phyloP scores from a whole-genome alignment of 352 stramenopile species.

The Phytophthora europaea region DNA sequence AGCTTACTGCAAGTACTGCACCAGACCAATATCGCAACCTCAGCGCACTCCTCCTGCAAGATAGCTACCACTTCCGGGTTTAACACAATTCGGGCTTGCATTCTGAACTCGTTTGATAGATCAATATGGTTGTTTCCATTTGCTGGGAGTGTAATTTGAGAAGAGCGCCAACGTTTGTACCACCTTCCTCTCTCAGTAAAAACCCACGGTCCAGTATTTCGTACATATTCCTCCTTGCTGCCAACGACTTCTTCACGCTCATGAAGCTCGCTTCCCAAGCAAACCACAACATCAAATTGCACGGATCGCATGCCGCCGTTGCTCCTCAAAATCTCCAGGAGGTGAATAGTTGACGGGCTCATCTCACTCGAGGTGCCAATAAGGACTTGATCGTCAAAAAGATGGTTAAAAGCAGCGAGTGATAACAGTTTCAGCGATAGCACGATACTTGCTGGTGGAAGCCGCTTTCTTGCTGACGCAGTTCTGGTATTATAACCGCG shows the following conservation, averaged over 20 bases:
- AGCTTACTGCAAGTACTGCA: slow-evolving; percentile 9
- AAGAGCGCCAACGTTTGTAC: slow-evolving; percentile 19
- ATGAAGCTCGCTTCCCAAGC: slow-evolving; percentile 15
- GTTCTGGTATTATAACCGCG: background rate
- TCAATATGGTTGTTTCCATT: background rate
- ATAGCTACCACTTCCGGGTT: slow-evolving; percentile 27
- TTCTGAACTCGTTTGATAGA: background rate
- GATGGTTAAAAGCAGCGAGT: background rate
- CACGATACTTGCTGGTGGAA: background rate
- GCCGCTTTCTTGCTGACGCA: background rate
- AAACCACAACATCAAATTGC: slow-evolving; percentile 5
- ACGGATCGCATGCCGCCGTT: background rate
- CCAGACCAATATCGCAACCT: slow-evolving; percentile 21
- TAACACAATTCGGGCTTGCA: slow-evolving; percentile 18
- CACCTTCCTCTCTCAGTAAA: slow-evolving; percentile 1
- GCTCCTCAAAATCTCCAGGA: slow-evolving; percentile 1
- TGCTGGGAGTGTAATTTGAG: background rate
- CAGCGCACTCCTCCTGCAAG: slow-evolving; percentile 22
- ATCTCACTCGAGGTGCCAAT: background rate
- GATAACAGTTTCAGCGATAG: background rate
- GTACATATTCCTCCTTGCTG: background rate
- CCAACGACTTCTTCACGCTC: slow-evolving; percentile 5
- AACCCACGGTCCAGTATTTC: background rate
- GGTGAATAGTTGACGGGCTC: background rate
- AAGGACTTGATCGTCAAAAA: background rate